Conservation (phyloP, 169 alveolate species). For the Cryptosporidium sp. region DNA sequence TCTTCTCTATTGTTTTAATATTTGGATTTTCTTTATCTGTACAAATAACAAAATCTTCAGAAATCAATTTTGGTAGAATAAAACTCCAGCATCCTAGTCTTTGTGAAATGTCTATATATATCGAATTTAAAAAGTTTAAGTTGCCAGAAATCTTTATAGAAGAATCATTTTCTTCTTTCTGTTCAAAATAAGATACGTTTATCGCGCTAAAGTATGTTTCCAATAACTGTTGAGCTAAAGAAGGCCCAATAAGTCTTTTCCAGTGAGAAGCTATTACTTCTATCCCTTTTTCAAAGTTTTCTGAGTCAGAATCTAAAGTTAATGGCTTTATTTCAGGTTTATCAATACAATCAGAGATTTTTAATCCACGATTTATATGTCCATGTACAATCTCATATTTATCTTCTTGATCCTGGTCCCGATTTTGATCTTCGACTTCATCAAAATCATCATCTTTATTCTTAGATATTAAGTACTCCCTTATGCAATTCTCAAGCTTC, state of each 20-base stretch:
- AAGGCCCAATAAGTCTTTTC: slow-evolving; percentile 71
- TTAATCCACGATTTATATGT: background rate
- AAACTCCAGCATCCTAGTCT: slow-evolving; percentile 71
- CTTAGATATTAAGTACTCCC: slow-evolving; percentile 17
- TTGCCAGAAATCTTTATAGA: background rate
- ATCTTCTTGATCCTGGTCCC: background rate
- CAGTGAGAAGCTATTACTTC: slow-evolving; percentile 68
- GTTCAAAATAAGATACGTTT: background rate
- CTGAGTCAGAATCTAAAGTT: background rate
- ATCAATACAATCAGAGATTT: background rate
- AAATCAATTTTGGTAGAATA: slow-evolving; percentile 46
- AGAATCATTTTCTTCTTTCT: background rate
- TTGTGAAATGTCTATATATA: slow-evolving; percentile 35
- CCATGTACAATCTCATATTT: background rate
- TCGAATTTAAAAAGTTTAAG: background rate
- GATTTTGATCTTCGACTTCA: slow-evolving; percentile 6
- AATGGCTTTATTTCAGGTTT: background rate
- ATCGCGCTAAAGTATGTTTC: slow-evolving; percentile 62
- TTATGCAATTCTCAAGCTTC: slow-evolving; percentile 16
- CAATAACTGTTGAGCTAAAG: slow-evolving; percentile 53
- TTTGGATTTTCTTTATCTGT: slow-evolving; percentile 28
- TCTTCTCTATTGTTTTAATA: slow-evolving; percentile 40
- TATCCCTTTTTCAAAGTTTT: slow-evolving; percentile 47
- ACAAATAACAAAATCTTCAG: slow-evolving; percentile 52
- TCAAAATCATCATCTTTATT: slow-evolving; percentile 10